These are phyloP conservation scores for Linderina pennispora DNA, from an alignment of 192 early-diverging fungal genomes.

Conservation along the genomic window DNA sequence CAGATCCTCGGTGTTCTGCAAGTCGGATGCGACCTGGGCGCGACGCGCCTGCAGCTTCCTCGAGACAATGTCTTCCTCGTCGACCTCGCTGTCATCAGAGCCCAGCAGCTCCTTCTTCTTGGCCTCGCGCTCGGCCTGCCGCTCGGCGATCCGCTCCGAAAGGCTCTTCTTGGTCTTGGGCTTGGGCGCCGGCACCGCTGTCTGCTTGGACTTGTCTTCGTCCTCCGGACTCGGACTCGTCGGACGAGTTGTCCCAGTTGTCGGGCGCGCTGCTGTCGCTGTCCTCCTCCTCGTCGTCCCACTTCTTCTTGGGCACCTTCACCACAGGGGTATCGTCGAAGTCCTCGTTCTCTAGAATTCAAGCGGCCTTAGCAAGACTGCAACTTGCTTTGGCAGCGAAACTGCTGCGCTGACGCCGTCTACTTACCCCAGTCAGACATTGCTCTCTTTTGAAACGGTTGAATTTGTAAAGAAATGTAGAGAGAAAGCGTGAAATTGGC, in stretches of 20 bases:
- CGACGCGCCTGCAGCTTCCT: slow-evolving; percentile 50
- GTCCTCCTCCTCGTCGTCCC: slow-evolving; percentile 64
- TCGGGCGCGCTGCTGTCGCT: slow-evolving; percentile 54
- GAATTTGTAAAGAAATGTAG: slow-evolving; percentile 1
- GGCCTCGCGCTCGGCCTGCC: slow-evolving; percentile 36
- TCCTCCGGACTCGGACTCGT: slow-evolving; percentile 46
- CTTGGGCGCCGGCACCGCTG: slow-evolving; percentile 22
- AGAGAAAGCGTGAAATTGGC: background rate
- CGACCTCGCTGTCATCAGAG: slow-evolving; percentile 29
- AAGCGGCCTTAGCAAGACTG: too few species aligned
- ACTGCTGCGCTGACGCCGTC: slow-evolving; percentile 32
- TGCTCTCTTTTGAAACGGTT: slow-evolving; percentile 6
- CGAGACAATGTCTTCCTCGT: slow-evolving; percentile 39
- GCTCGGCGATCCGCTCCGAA: slow-evolving; percentile 58
- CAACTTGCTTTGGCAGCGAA: too few species aligned
- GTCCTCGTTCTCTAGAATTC: slow-evolving; percentile 8
- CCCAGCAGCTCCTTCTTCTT: slow-evolving; percentile 46
- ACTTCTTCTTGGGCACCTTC: slow-evolving; percentile 27
- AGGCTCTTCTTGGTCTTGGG: slow-evolving; percentile 50
- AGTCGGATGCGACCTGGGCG: slow-evolving; percentile 57
- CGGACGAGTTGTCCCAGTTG: slow-evolving; percentile 57
- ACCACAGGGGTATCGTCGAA: slow-evolving; percentile 2
- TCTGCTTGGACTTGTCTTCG: slow-evolving; percentile 7
- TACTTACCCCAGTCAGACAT: slow-evolving; percentile 47
- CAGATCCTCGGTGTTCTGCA: slow-evolving; percentile 55